Base-by-base conservation (phyloP, 2,329 filamentous ascomycete species). In the Alternaria tenuissima region DNA sequence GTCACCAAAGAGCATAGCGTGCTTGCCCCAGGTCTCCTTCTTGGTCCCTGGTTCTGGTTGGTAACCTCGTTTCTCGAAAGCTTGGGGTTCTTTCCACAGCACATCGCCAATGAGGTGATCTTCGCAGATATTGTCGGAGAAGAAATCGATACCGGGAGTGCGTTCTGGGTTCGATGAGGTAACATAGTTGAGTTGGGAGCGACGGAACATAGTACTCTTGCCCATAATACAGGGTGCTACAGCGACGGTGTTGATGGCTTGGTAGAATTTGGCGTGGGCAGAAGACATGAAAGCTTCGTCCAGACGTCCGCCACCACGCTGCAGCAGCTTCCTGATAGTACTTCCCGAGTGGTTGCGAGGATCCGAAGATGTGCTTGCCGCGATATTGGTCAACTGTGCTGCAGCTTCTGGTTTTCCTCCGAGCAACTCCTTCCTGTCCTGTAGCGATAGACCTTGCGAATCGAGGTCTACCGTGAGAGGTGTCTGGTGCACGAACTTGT, bases 141-240 rank as follows among this genome's bases (percentile, higher is more conserved):
- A 99, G 80, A 89, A 94, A 78, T 98, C 93, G 65, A 99, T 89
- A 0, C 95, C 96, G 0, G 80, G 88, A 76, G 74, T 84, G 85
- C 65, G 73, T 78, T 53, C 76, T 51, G 36, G 85, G 77, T 72
- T 86, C 78, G 32, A 88, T 0, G 79, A 70, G 1, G 88, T 90
- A 8, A 95, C 86, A 66, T 86, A 86, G 78, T 97, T 88, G 36
- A 99, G 87, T 72, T 99, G 94, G 0, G 92, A 92, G 63, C 91
- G 92, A 60, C 95, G 91, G 80, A 98, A 99, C 94, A 99, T 98
- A 81, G 96, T 98, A 72, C 93, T 96, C 81, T 99, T 99, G 52
- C 95, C 95, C 22, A 98, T 90, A 59, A 96, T 91, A 79, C 95
- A 99, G 8, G 96, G 95, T 0, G 95, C 95, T 53, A 98, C 81